Base-by-base conservation (phyloP, 495 filamentous ascomycete genomes). In the Massariosphaeria phaeospora region DNA sequence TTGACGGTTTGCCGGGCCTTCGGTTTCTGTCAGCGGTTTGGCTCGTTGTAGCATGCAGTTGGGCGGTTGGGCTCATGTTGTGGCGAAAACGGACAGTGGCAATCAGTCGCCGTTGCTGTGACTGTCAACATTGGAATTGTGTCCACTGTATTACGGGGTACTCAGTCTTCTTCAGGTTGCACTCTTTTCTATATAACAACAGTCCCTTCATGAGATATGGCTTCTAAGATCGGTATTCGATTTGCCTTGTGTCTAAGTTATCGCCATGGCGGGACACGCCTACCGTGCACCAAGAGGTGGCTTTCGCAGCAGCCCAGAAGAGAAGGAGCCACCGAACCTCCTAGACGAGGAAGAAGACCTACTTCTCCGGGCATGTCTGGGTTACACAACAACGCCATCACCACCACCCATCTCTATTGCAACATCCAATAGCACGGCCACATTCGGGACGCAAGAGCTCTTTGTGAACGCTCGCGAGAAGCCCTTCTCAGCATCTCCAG, bases 331-430 rank as follows among this genome's bases (percentile, higher is more conserved):
- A 12, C 30, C 44, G 10, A 21, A 40, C 17, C 9, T 21, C 15
- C 17, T 21, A 21, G 38, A 23, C 38, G 24, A 40, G 6, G 4
- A 40, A 40, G 38, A 21, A 17, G 18, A 3, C 24, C 38, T 21
- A 40, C 38, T 12, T 40, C 6, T 17, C 20, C 38, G 17, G 20
- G 8, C 38, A 40, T 20, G 24, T 23, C 9, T 17, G 20, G n/a
- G n/a, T 15, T n/a, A 11, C 10, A 21, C 35, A 23, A 23, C 48
- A 52, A 25, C 36, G 17, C 30, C 34, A 30, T 30, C 48, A 17
- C 24, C 21, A 18, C 31, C 48, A 30, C 4, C 10, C 27, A 53
- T 53, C 50, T 35, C 7, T 53, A 53, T 24, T 36, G 8, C 39
- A 45, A 13, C 40, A 44, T 53, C 50, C 8, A 44, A 23, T 45